phyloP scores from a whole-genome alignment of 2,329 filamentous ascomycete species.

The Talaromyces albobiverticillius region DNA sequence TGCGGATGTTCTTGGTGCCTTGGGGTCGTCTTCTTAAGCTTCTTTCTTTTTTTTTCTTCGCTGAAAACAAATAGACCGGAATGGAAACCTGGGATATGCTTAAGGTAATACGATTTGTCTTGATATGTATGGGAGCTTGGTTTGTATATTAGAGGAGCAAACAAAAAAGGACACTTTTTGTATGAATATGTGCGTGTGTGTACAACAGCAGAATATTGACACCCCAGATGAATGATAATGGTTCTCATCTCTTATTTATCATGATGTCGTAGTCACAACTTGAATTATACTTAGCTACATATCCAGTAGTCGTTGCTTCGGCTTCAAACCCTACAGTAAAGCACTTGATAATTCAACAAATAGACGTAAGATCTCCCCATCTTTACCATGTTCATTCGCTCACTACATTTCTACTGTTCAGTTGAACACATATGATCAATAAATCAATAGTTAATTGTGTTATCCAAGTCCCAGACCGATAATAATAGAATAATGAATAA shows the following conservation, averaged over 20 bases:
- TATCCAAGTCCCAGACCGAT: constrained; percentile 27
- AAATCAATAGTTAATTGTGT: constrained; percentile 21
- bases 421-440: neutral
- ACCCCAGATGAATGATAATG: neutral
- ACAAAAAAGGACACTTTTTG: neutral
- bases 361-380: too few relatives aligned
- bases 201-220: neutral
- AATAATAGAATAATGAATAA: neutral
- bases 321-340: too few relatives aligned
- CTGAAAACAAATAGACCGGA: neutral
- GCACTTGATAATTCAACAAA: too few relatives aligned
- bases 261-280: too few relatives aligned
- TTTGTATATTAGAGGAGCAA: neutral
- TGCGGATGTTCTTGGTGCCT: constrained; percentile 19
- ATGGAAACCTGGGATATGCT: too few relatives aligned
- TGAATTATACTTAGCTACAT: too few relatives aligned
- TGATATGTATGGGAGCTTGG: too few relatives aligned
- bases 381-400: neutral
- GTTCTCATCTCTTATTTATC: neutral
- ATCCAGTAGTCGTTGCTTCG: too few relatives aligned
- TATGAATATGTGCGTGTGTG: neutral
- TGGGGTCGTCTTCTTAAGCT: neutral
- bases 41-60: neutral
- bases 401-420: neutral
- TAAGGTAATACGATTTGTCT: too few relatives aligned